Percentiles rank a stretch among this genome's conserved stretches.
These are phyloP conservation scores for Trichoderma guizhouense DNA, from an alignment of 2,329 filamentous ascomycete genomes.

Conservation along the genomic window DNA sequence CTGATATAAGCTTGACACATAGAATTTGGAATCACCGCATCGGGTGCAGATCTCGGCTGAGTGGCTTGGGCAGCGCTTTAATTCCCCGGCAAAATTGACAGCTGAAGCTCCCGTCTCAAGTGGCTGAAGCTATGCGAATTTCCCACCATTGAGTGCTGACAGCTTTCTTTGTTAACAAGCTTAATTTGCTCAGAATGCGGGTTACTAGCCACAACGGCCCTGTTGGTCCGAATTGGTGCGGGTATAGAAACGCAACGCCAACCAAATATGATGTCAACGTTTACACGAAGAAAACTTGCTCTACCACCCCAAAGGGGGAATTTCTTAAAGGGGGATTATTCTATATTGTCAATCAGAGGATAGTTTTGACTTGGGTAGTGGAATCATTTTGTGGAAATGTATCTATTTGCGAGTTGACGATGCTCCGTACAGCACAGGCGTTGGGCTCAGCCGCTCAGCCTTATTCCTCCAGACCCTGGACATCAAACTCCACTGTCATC, in stretches of 20 bases:
- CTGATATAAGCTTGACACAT: slow-evolving; percentile 13
- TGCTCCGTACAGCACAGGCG: neutral
- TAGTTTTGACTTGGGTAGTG: neutral
- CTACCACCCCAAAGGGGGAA: neutral
- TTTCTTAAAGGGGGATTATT: neutral
- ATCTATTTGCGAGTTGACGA: neutral
- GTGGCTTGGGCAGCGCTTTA: neutral
- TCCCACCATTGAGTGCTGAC: slow-evolving; percentile 7
- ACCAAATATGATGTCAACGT: neutral
- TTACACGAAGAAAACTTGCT: neutral
- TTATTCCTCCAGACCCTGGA: neutral
- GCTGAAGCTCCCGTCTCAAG: too few relatives aligned
- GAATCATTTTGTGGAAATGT: neutral
- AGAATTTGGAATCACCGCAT: neutral
- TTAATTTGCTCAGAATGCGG: neutral
- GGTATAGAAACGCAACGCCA: neutral
- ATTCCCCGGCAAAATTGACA: neutral
- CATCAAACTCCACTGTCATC: neutral
- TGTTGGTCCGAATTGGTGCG: slow-evolving; percentile 7
- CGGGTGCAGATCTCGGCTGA: neutral
- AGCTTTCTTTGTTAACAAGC: neutral
- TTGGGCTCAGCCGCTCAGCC: slow-evolving; percentile 3
- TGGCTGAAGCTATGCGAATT: neutral
- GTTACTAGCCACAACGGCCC: neutral
- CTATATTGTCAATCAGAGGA: neutral